phyloP scores from a whole-genome alignment of 169 alveolate genomes.

The Eimeria praecox region DNA sequence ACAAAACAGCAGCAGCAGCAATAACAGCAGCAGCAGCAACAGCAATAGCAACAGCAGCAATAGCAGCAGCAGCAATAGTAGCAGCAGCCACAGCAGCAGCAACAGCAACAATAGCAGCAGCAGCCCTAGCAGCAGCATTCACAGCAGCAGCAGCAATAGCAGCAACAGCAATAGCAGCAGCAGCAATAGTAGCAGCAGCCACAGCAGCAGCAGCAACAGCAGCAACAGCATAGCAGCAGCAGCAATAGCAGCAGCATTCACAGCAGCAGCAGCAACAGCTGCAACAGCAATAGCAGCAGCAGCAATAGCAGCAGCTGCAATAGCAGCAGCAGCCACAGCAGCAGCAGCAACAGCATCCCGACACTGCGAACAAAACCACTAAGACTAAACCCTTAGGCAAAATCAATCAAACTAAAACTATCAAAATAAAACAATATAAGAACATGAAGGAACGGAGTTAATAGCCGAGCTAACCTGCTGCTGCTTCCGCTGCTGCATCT shows the following conservation, averaged over 20 bases:
- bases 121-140: too few relatives aligned
- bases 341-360: neutral
- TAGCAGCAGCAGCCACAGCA: neutral
- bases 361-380: neutral
- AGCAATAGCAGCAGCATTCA: neutral
- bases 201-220: too few relatives aligned
- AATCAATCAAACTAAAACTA: too few relatives aligned
- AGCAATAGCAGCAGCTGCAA: neutral
- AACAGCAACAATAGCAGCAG: neutral
- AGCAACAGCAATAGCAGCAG: neutral
- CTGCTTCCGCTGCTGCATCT: conserved; percentile 65
- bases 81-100: neutral
- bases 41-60: too few relatives aligned
- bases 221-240: neutral
- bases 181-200: neutral
- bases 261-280: neutral
- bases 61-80: neutral
- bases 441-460: neutral
- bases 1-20: neutral
- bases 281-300: neutral
- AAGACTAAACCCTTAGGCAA: too few relatives aligned
- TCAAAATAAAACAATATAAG: neutral
- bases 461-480: conserved; percentile 13
- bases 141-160: neutral
- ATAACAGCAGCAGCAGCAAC: neutral